These are phyloP conservation scores for Colletotrichum camelliae DNA, from an alignment of 2,329 filamentous ascomycete genomes.

Conservation along the genomic window DNA sequence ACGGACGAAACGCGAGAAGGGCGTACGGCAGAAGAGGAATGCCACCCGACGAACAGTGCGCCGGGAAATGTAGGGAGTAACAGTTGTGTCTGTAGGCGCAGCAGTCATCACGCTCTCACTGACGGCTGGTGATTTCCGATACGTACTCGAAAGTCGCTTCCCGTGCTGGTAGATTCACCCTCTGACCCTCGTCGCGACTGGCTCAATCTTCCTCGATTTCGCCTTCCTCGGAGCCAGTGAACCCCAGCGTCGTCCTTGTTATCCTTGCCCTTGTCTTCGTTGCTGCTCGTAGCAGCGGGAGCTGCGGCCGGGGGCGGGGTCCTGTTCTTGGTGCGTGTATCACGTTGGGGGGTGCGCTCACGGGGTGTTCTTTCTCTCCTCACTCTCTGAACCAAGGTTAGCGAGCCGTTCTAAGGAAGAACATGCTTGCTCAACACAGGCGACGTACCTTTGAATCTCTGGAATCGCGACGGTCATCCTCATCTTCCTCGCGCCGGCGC, in stretches of 20 bases:
- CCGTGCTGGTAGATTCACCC: not conserved
- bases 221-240: constrained; percentile 90
- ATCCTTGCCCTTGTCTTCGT: constrained; percentile 25
- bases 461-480: constrained; percentile 70
- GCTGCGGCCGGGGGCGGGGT: constrained; percentile 49
- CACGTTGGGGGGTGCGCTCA: constrained; percentile 66
- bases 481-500: constrained; percentile 80
- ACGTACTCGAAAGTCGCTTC: constrained; percentile 34
- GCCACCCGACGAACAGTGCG: not conserved
- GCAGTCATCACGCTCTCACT: constrained; percentile 25
- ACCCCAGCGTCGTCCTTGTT: constrained; percentile 64
- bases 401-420: constrained; percentile 9
- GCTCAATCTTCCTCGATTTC: constrained; percentile 87
- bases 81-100: constrained; percentile 14
- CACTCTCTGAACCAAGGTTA: constrained; percentile 53
- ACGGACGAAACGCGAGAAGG: not conserved
- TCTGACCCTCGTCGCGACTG: not conserved
- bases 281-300: constrained; percentile 15
- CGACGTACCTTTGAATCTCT: constrained; percentile 69
- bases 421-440: not conserved
- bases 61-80: not conserved
- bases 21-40: not conserved
- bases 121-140: constrained; percentile 30
- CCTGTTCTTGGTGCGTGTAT: constrained; percentile 61
- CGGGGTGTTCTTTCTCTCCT: constrained; percentile 63